Conservation (phyloP, 2,329 filamentous ascomycete genomes). For the Stachybotrys chartarum region DNA sequence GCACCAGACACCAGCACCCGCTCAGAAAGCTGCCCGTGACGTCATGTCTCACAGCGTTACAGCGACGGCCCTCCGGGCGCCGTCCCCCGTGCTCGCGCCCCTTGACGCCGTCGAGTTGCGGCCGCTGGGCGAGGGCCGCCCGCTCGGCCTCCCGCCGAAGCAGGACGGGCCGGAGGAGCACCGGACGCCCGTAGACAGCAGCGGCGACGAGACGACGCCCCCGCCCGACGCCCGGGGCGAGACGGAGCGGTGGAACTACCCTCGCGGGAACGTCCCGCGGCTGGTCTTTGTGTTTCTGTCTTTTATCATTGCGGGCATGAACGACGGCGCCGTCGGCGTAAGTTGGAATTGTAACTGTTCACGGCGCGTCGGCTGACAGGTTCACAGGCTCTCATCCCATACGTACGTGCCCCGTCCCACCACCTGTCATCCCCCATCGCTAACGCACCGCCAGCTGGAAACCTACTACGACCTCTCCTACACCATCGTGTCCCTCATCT, state of each 20-base stretch:
- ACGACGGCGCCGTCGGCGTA: conserved; percentile 3
- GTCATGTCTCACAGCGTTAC: no score
- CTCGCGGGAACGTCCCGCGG: neutral
- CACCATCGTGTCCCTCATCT: conserved; percentile 54
- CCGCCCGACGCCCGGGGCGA: neutral
- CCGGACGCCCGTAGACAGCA: neutral
- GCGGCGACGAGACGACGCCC: neutral
- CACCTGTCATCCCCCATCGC: neutral
- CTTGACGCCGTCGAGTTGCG: neutral
- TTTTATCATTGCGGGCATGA: conserved; percentile 4
- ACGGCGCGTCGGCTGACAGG: neutral
- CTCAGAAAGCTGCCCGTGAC: no score
- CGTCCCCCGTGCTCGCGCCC: no score
- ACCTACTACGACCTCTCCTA: conserved; percentile 53
- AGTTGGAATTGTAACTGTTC: neutral
- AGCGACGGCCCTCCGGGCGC: no score
- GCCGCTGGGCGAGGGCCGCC: neutral
- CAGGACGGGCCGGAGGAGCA: neutral
- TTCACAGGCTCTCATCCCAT: conserved; percentile 29
- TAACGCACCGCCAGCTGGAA: conserved; percentile 39
- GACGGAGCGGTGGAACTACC: conserved; percentile 2
- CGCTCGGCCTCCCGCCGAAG: neutral
- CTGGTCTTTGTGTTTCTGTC: conserved; percentile 2
- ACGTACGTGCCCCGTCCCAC: conserved; percentile 18
- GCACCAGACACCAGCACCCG: no score